These are phyloP conservation scores for Cadophora sp. DNA, from an alignment of 2,329 filamentous ascomycete species.

Conservation along the genomic window DNA sequence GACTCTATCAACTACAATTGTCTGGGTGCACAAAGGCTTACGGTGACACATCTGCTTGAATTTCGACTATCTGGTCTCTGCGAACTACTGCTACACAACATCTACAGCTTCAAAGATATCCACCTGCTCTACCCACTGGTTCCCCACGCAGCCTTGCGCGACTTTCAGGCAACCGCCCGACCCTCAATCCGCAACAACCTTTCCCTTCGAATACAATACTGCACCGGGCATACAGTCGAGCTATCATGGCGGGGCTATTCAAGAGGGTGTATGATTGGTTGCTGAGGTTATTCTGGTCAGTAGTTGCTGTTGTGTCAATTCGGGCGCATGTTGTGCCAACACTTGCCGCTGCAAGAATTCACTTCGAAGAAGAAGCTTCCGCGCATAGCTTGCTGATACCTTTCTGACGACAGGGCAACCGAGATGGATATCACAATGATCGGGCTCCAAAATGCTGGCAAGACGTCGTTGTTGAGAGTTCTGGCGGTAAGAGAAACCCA, in stretches of 20 bases:
- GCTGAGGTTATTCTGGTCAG: slow-evolving; percentile 94
- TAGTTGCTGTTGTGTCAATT: slow-evolving; percentile 39
- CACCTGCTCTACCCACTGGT: slow-evolving; percentile 27
- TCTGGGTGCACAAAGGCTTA: slow-evolving; percentile 18
- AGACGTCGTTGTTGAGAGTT: slow-evolving; percentile 92
- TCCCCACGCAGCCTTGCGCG: slow-evolving; percentile 38
- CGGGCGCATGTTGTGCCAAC: slow-evolving; percentile 24
- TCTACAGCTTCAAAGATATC: slow-evolving; percentile 26
- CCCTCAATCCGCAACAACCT: slow-evolving; percentile 1
- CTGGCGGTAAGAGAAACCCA: slow-evolving; percentile 77
- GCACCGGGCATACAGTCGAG: slow-evolving; percentile 30
- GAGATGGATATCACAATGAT: slow-evolving; percentile 99
- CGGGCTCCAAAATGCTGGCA: slow-evolving; percentile 96
- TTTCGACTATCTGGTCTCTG: slow-evolving; percentile 27
- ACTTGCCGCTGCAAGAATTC: slow-evolving; percentile 16
- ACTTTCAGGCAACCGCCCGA: slow-evolving; percentile 32
- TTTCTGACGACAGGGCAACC: slow-evolving; percentile 73
- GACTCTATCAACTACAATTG: slow-evolving; percentile 28
- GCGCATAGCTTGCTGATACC: slow-evolving; percentile 16
- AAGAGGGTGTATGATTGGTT: slow-evolving; percentile 98
- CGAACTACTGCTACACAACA: slow-evolving; percentile 12
- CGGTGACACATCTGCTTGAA: slow-evolving; percentile 26
- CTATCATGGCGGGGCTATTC: slow-evolving; percentile 87
- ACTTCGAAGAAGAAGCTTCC: neutral
- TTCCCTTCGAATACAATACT: slow-evolving; percentile 12